Evolutionary conservation across 73 alveolate genomes (phyloP).

Genomic region (Uronychia setigera): DNA sequence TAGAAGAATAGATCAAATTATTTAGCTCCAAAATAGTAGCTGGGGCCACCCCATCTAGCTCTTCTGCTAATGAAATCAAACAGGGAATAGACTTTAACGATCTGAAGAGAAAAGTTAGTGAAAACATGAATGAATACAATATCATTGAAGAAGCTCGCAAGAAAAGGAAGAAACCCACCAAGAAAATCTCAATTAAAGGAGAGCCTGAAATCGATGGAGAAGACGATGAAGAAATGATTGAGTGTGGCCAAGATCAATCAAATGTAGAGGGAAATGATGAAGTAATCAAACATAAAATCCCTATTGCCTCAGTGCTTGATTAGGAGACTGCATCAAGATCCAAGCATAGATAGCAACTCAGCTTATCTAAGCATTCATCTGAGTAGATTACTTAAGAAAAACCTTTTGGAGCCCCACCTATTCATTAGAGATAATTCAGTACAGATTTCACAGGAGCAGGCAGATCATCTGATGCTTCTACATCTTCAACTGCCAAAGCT

Average conservation of each 20-base stretch:
- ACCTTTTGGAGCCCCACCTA: not conserved
- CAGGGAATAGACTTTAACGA: slow-evolving; percentile 42
- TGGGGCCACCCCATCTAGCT: slow-evolving; percentile 7
- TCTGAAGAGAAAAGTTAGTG: slow-evolving; percentile 23
- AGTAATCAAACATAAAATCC: not conserved
- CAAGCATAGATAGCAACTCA: slow-evolving; percentile 12
- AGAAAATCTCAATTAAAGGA: slow-evolving; percentile 13
- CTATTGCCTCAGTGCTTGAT: not conserved
- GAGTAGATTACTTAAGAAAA: not conserved
- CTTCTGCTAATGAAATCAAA: slow-evolving; percentile 18
- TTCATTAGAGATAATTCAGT: not conserved
- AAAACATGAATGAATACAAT: slow-evolving; percentile 45
- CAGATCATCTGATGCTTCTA: no score
- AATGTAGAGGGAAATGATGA: no score
- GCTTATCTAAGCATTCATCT: slow-evolving; percentile 25
- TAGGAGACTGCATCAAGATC: not conserved
- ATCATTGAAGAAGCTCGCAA: slow-evolving; percentile 18
- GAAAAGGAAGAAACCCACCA: slow-evolving; percentile 38
- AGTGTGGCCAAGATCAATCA: no score
- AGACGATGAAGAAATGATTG: not conserved
- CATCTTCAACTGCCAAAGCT: no score
- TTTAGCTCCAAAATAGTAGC: slow-evolving; percentile 3
- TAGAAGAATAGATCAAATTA: slow-evolving; percentile 58
- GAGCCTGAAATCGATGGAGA: not conserved
- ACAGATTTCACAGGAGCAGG: not conserved